Evolutionary conservation across 1,284 basidiomycete genomes (phyloP), one percentile per base, ranked within the genome.

Genomic region (Clitocybe nebularis): DNA sequence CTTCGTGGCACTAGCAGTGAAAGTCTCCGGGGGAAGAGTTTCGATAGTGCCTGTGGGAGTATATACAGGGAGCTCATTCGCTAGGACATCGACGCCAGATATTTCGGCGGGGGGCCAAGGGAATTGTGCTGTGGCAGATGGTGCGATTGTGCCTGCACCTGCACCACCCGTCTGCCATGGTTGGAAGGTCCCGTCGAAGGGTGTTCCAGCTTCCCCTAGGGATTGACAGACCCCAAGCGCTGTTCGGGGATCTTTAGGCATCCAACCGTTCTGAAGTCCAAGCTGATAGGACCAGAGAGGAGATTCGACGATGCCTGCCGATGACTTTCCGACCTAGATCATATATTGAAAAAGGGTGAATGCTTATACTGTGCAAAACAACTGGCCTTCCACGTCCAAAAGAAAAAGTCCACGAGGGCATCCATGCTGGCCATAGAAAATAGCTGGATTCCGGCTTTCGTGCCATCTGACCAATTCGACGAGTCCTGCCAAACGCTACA

Each of bases 251-350:
- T 93, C 86, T 1, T 64, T 68, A 11, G 90, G 88, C 49, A 93
- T 82, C 80, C 82, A 93, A 10, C 91, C 91, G 40, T 80, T 64
- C 52, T 78, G 61, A 33, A 91, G 70, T 22, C 91, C 92, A 47
- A 90, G 83, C 54, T 81, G 64, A 67, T 93, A 93, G 32, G 86
- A 84, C 90, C 90, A 88, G 25, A 84, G 68, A 17, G 88, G 87
- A 3, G 86, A 65, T 54, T 78, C 71, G 5, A 87, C 77, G 11
- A 60, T 66, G 43, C 78, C 77, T 5, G 76, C 68, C 3, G 69
- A 68, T 1, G 76, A 86, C 55, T 82, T 77, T 34, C 82, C 89
- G 52, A 94, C 81, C 77, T 69, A 39, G 24, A n/a, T n/a, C n/a
- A n/a, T n/a, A n/a, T 23, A 25, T 45, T 21, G 38, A 22, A 28